Base-by-base conservation (phyloP, 2,329 filamentous ascomycete genomes). In the Colletotrichum musicola region DNA sequence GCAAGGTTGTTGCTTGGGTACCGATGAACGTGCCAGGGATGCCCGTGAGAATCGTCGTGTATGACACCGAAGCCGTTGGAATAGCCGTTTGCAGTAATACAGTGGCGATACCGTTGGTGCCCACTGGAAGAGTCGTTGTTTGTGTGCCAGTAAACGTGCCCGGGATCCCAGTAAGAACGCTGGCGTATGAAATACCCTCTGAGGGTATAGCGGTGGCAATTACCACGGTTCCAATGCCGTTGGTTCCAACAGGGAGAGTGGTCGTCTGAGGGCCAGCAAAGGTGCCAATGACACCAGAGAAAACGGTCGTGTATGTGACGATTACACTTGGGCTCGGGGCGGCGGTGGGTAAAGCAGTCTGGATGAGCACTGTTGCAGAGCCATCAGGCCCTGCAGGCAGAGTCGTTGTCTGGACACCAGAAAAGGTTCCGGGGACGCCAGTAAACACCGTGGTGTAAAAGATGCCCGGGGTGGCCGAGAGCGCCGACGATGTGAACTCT, bases 391-490 rank as follows among this genome's bases (percentile, higher is more conserved):
- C 63, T 6, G 50, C 58, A 4, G 63, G 50, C 5, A 56, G 50
- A 5, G 63, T 66, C 6, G 63, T 55, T 10, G 58, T 40, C 22
- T 13, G 18, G 7, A 27, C 46, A 4, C 63, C 63, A 9, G 30
- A 16, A 12, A 66, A 49, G 1, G 40, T 42, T 38, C 57, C 63
- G 1, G 50, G 49, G 22, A 66, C 25, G n/a, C 58, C 63, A 3
- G 58, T 55, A 20, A 66, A 25, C 10, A 66, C 20, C 12, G 62
- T 64, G 4, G 56, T 64, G 46, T 51, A 60, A 7, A 46, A 42
- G 5, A 18, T 22, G 7, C 47, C 20, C 18, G 55, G 56, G 27
- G 16, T 60, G 22, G 49, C 62, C 1, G 47, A 47, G 1, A 35
- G 55, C 0, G 58, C 20, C 14, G 46, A 14, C 4, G 47, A 51